Conservation (phyloP, 352 stramenopile genomes). For the Globisporangium megalacanthum region DNA sequence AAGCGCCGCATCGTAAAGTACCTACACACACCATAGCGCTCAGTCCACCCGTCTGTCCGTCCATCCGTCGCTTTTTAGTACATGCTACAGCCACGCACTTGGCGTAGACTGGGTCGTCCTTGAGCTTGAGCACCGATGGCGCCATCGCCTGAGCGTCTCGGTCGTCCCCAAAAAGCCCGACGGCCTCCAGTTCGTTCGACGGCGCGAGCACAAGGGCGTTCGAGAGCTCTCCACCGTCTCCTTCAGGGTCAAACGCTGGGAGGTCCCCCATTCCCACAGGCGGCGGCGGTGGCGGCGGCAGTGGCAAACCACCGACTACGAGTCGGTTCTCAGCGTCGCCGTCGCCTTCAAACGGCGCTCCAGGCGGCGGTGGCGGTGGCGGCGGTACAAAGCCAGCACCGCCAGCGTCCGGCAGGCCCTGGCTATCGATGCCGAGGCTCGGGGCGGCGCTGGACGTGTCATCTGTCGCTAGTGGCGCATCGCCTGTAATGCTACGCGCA, state of each 20-base stretch:
- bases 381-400: conserved; percentile 22
- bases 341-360: background rate
- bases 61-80: background rate
- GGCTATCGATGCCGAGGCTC: conserved; percentile 54
- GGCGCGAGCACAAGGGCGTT: conserved; percentile 28
- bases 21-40: conserved; percentile 8
- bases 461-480: conserved; percentile 5
- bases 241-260: conserved; percentile 19
- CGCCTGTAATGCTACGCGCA: conserved; percentile 19
- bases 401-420: conserved; percentile 54
- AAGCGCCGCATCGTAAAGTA: conserved; percentile 83
- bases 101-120: conserved; percentile 74
- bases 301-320: conserved; percentile 20
- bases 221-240: conserved; percentile 11
- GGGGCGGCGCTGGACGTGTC: background rate
- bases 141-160: conserved; percentile 14
- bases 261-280: conserved; percentile 14
- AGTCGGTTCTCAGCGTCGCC: conserved; percentile 8
- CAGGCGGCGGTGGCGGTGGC: conserved; percentile 38
- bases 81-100: conserved; percentile 28
- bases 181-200: conserved; percentile 13
- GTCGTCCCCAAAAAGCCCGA: conserved; percentile 17
- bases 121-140: conserved; percentile 65
- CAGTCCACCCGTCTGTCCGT: background rate
- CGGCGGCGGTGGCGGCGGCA: conserved; percentile 22